phyloP scores from a whole-genome alignment of 2,329 filamentous ascomycete species.

The Colletotrichum lini region DNA sequence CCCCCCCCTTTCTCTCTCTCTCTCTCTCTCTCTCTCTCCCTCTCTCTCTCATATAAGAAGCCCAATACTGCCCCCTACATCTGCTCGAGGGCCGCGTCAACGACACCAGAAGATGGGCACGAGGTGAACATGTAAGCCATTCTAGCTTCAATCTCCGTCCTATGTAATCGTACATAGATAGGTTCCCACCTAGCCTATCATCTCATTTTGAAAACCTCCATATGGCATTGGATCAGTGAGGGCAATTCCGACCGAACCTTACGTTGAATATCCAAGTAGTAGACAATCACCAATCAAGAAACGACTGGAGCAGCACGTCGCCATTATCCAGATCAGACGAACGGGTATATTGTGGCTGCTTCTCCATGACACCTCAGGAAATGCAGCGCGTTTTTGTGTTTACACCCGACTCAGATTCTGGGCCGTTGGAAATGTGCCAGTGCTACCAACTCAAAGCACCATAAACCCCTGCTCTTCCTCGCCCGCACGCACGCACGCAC shows the following conservation, averaged over 20 bases:
- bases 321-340: neutral
- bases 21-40: neutral
- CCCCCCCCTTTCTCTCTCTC: no score
- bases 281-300: neutral
- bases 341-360: neutral
- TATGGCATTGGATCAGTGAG: constrained; percentile 17
- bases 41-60: neutral
- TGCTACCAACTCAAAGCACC: neutral
- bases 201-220: constrained; percentile 16
- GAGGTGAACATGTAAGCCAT: neutral
- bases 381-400: neutral
- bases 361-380: neutral
- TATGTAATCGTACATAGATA: no score
- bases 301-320: neutral
- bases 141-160: neutral
- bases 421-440: neutral
- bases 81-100: neutral
- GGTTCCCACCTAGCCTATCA: neutral
- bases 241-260: constrained; percentile 3
- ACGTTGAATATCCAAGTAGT: neutral
- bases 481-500: neutral
- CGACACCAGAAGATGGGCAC: neutral
- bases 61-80: neutral
- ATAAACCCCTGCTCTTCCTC: neutral
- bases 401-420: neutral